phyloP scores from a whole-genome alignment of 164 flowering plant genomes.

The Tinospora cordifolia region DNA sequence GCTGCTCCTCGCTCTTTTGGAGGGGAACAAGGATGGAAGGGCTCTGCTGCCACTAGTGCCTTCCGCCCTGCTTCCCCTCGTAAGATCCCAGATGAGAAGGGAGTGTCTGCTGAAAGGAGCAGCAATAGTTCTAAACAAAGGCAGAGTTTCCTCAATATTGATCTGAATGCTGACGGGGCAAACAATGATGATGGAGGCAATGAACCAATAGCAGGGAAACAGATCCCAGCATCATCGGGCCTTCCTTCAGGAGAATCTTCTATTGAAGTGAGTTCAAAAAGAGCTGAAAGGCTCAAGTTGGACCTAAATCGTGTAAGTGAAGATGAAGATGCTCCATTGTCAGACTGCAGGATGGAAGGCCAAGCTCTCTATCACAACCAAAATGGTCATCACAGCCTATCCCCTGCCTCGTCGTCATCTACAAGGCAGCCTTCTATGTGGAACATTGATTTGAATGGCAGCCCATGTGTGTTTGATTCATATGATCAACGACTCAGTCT shows the following conservation, averaged over 20 bases:
- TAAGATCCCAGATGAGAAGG: conserved; percentile 31
- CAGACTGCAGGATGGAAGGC: conserved; percentile 36
- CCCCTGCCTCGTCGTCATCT: conserved; percentile 71
- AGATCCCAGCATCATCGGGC: conserved; percentile 33
- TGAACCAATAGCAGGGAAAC: conserved; percentile 21
- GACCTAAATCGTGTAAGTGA: conserved; percentile 65
- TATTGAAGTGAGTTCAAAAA: conserved; percentile 47
- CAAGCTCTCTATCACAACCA: conserved; percentile 16
- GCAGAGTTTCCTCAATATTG: conserved; percentile 43
- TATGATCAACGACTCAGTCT: conserved; percentile 22
- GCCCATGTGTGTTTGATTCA: conserved; percentile 31
- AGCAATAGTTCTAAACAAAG: conserved; percentile 19
- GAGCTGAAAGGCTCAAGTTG: conserved; percentile 44
- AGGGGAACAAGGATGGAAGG: conserved; percentile 75
- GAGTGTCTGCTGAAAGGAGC: conserved; percentile 14
- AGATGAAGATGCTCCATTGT: conserved; percentile 39
- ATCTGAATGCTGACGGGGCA: conserved; percentile 65
- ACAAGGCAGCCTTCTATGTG: conserved; percentile 48
- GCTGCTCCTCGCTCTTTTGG: conserved; percentile 51
- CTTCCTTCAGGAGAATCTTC: conserved; percentile 55
- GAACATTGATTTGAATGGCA: conserved; percentile 77
- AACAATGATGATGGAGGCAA: conserved; percentile 33
- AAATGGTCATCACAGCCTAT: conserved; percentile 42
- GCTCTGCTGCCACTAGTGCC: conserved; percentile 73
- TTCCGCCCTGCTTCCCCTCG: conserved; percentile 77